Base-by-base conservation (phyloP, 2,329 filamentous ascomycete species). In the Annulohypoxylon truncatum region DNA sequence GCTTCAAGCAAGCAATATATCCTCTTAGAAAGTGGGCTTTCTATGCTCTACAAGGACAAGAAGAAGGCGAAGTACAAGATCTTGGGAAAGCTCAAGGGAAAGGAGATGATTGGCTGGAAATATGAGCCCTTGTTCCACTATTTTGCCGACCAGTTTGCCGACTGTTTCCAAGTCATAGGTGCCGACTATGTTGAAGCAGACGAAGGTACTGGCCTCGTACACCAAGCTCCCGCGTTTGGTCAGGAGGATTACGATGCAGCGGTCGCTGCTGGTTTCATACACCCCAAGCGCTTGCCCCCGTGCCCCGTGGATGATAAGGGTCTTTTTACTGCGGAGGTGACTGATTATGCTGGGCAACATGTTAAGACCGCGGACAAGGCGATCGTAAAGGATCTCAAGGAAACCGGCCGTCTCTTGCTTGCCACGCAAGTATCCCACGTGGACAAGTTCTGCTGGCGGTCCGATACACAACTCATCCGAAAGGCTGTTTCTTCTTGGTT, bases 11-110 rank as follows among this genome's bases (percentile, higher is more conserved):
- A 94, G 77, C 87, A 94, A 73, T 97, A 94, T 77, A 90, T 97
- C 66, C 84, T 97, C 38, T 84, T 97, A 20, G 94, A 97, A 77
- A 89, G 92, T 61, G 85, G 96, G 31, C 84, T 97, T 29, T 85
- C 86, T 61, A 95, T 92, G 4, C 83, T 97, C 1, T 97, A 97
- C 83, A 97, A 97, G 79, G 93, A 97, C 72, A 92, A 92, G 6
- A 97, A 97, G 83, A 97, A 97, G 83, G 94, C 94, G 52, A 96
- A 97, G 77, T 97, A 90, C 82, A 93, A 93, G 82, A 84, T 96
- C 54, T 77, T 97, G 12, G 87, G 91, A 68, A 94, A 91, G 75
- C 81, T 96, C 72, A 92, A 90, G 80, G 95, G 95, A 51, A 91
- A 89, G 70, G 90, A 94, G 48, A 93, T 97, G 89, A 82, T 92